Percentiles rank a stretch among this genome's conserved stretches.
Conservation (phyloP, 1,139 yeast genomes). For the Taphrina pruni region DNA sequence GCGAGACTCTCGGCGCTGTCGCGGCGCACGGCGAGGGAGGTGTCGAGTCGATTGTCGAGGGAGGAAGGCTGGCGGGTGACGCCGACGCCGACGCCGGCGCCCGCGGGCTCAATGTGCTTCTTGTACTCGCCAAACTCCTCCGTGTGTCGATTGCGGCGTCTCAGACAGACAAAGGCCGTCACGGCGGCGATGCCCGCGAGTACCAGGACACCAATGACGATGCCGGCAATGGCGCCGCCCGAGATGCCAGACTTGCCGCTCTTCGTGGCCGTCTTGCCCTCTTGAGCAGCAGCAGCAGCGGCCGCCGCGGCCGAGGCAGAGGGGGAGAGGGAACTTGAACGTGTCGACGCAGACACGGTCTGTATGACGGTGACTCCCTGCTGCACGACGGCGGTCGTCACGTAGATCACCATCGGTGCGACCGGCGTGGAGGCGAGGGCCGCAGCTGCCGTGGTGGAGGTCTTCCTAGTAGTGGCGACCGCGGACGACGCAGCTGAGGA, state of each 20-base stretch:
- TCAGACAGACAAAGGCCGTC: conserved; percentile 54
- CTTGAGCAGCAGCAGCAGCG: conserved; percentile 30
- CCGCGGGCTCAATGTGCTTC: conserved; percentile 37
- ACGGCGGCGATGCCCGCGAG: conserved; percentile 57
- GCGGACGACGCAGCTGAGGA: conserved; percentile 41
- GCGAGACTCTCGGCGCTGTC: conserved; percentile 76
- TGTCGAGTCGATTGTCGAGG: conserved; percentile 72
- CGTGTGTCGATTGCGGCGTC: conserved; percentile 56
- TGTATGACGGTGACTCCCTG: conserved; percentile 38
- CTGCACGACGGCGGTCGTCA: conserved; percentile 43
- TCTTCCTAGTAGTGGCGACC: background rate
- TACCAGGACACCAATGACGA: conserved; percentile 68
- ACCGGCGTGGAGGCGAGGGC: conserved; percentile 44
- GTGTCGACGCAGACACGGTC: conserved; percentile 35
- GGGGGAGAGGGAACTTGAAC: conserved; percentile 2
- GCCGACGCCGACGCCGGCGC: conserved; percentile 18
- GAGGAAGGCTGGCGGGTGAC: conserved; percentile 41
- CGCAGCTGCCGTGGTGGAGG: conserved; percentile 19
- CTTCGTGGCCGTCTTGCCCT: conserved; percentile 27
- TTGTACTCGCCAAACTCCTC: conserved; percentile 37
- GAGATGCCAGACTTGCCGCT: conserved; percentile 48
- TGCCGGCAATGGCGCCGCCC: conserved; percentile 69
- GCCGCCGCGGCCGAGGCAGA: conserved; percentile 21
- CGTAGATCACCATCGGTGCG: conserved; percentile 44
- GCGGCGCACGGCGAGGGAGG: conserved; percentile 72